Evolutionary conservation across 805 yeast genomes (phyloP).

Genomic region (Myxozyma lipomycoides): DNA sequence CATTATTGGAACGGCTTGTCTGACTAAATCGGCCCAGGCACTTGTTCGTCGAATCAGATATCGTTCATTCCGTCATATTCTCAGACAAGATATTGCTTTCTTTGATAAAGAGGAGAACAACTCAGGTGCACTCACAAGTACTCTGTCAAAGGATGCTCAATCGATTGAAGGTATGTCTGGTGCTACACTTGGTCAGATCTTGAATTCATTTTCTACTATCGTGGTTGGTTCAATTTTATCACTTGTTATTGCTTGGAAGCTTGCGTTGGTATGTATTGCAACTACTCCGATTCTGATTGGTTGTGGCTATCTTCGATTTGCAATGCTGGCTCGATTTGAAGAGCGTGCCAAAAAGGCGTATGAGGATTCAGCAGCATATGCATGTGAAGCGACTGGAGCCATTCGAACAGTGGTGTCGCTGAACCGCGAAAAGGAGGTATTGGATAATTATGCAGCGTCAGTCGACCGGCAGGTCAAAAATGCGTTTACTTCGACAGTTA

Average conservation of each 20-base stretch:
- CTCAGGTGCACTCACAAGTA: slow-evolving; percentile 31
- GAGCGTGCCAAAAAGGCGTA: slow-evolving; percentile 22
- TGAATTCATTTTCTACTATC: slow-evolving; percentile 41
- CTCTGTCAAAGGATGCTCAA: slow-evolving; percentile 34
- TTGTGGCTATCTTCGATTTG: slow-evolving; percentile 41
- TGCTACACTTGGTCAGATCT: slow-evolving; percentile 32
- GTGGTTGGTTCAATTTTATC: slow-evolving; percentile 34
- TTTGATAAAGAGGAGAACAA: slow-evolving; percentile 32
- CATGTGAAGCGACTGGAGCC: slow-evolving; percentile 41
- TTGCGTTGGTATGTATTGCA: slow-evolving; percentile 43
- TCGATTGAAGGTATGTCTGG: slow-evolving; percentile 31
- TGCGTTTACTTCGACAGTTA: slow-evolving; percentile 7
- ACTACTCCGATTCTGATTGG: slow-evolving; percentile 38
- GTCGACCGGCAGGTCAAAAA: slow-evolving; percentile 13
- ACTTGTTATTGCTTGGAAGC: slow-evolving; percentile 40
- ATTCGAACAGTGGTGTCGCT: slow-evolving; percentile 41
- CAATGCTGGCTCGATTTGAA: slow-evolving; percentile 36
- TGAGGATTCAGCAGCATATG: slow-evolving; percentile 31
- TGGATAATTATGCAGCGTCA: slow-evolving; percentile 31
- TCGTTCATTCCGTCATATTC: slow-evolving; percentile 26
- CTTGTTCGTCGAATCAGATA: slow-evolving; percentile 30
- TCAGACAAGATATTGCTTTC: slow-evolving; percentile 33
- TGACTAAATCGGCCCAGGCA: slow-evolving; percentile 18
- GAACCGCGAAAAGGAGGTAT: slow-evolving; percentile 42
- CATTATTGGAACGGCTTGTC: slow-evolving; percentile 5